phyloP scores from a whole-genome alignment of 1,284 basidiomycete species.

The Inonotus hispidus region DNA sequence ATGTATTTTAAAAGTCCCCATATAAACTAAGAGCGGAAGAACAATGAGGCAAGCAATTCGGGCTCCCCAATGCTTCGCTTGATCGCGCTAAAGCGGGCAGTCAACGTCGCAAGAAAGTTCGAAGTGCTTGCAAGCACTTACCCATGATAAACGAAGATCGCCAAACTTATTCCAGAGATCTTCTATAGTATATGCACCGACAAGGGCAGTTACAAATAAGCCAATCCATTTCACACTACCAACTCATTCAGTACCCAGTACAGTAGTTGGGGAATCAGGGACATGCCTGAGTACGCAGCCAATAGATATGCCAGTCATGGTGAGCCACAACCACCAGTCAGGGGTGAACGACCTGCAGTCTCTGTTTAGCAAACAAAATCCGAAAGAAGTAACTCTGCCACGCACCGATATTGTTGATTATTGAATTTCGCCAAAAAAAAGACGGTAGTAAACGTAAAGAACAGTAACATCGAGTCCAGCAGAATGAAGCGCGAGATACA shows the following conservation, averaged over 20 bases:
- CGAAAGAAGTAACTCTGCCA: neutral
- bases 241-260: neutral
- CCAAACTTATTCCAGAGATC: constrained; percentile 99
- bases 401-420: constrained; percentile 88
- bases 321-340: constrained; percentile 97
- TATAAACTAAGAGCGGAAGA: constrained; percentile 88
- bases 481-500: constrained; percentile 97
- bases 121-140: constrained; percentile 34
- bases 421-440: constrained; percentile 96
- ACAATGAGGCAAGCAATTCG: constrained; percentile 84
- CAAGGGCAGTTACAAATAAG: constrained; percentile 89
- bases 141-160: constrained; percentile 86
- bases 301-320: constrained; percentile 87
- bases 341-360: constrained; percentile 74
- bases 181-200: constrained; percentile 94
- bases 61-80: constrained; percentile 89
- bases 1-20: constrained; percentile 93
- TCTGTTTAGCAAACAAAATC: constrained; percentile 18
- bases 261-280: neutral
- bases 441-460: constrained; percentile 96
- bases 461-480: constrained; percentile 95
- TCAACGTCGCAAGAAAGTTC: constrained; percentile 12
- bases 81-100: constrained; percentile 52
- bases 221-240: constrained; percentile 96
- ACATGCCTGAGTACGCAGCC: constrained; percentile 87